Conservation (phyloP, 208 protist genomes). For the Entamoeba dispar region DNA sequence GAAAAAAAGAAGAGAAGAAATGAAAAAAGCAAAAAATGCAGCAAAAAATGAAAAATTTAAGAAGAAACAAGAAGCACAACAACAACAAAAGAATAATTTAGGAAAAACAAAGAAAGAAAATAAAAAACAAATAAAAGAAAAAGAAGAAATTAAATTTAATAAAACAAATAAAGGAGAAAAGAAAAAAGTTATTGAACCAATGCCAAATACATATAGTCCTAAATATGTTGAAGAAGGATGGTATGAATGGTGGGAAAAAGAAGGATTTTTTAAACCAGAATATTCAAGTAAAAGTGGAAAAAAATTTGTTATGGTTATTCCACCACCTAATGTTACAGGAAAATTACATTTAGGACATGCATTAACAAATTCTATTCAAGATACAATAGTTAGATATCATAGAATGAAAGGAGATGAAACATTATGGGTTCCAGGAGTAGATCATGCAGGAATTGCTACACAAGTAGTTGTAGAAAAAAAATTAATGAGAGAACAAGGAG, state of each 20-base stretch:
- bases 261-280: constrained; percentile 66
- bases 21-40: not conserved
- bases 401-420: constrained; percentile 59
- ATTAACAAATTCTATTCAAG: constrained; percentile 48
- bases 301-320: constrained; percentile 78
- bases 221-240: constrained; percentile 70
- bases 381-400: constrained; percentile 15
- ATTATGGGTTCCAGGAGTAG: constrained; percentile 90
- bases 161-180: not conserved
- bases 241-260: constrained; percentile 88
- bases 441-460: constrained; percentile 97
- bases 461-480: constrained; percentile 89
- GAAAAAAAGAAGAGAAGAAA: not conserved
- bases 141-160: no score
- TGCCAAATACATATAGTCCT: constrained; percentile 52
- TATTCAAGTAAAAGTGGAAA: not conserved
- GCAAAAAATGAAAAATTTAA: not conserved
- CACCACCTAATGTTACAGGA: constrained; percentile 98
- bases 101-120: no score
- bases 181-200: not conserved
- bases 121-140: no score
- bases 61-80: not conserved
- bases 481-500: constrained; percentile 48
- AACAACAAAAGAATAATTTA: not conserved
- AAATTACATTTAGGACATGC: constrained; percentile 95